Evolutionary conservation across 1,284 basidiomycete genomes (phyloP), one percentile per base, ranked within the genome.

Genomic region (Cryptococcus sp.): DNA sequence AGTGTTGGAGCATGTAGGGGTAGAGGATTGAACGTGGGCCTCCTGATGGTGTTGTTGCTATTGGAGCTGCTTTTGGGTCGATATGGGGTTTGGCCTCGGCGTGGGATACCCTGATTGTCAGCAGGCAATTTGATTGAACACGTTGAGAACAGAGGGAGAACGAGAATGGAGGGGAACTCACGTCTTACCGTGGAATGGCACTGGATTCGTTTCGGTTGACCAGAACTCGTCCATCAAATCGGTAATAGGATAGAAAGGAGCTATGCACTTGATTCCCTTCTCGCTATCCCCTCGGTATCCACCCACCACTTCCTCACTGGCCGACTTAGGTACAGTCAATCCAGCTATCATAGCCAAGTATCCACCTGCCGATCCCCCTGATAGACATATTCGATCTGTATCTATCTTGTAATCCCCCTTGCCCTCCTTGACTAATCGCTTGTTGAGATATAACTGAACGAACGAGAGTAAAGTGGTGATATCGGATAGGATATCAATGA

Each of bases 1-100:
- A 62, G 45, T 74, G 69, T 57, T 74, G 72, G 21, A 74, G 63
- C 72, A 74, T 74, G 59, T 74, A 74, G 3, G 63, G 56, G 59
- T 74, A 74, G 5, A 74, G 61, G 47, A 72, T 63, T 3, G 66
- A 67, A 18, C 71, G 55, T 3, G 71, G 71, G 3, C 71, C 71
- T 46, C 66, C 70, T 0, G 65, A 68, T 16, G 61, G 49, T 3
- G 70, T 62, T 2, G 63, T 60, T 34, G 43, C 59, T 34, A 72
- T 56, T 18, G 69, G 69, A 18, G 71, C 49, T 32, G 70, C 66
- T 49, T 67, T 66, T 18, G 59, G 53, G 49, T 72, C 64, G 39
- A 73, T 50, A 50, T 72, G 70, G 2, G 69, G 71, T 43, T 57
- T 58, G 2, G 71, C 71, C 4, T 64, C 63, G 13, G 61, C 54